Percentiles rank a stretch among this genome's conserved stretches.
Evolutionary conservation across 2,329 filamentous ascomycete genomes (phyloP).

Genomic region (Penicillium sp.): DNA sequence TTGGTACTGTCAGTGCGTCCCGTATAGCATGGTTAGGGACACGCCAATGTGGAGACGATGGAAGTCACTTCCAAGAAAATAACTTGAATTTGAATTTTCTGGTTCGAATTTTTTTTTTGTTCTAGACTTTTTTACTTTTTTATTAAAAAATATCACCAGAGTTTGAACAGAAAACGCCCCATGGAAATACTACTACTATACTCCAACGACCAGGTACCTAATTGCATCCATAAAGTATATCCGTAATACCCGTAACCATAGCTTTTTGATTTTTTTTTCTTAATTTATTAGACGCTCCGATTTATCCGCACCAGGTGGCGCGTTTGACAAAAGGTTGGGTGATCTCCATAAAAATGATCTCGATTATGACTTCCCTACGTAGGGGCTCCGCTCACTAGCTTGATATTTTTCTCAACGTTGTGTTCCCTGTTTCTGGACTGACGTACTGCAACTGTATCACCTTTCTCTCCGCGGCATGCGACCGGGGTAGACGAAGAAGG

Average conservation of each 20-base stretch:
- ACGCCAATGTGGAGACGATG: slow-evolving; percentile 13
- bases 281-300: neutral
- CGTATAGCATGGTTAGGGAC: slow-evolving; percentile 16
- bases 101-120: neutral
- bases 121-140: neutral
- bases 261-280: no score
- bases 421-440: slow-evolving; percentile 24
- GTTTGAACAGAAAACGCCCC: neutral
- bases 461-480: neutral
- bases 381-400: slow-evolving; percentile 4
- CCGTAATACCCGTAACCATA: no score
- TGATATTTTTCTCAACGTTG: slow-evolving; percentile 7
- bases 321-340: neutral
- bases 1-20: slow-evolving; percentile 25
- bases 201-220: neutral
- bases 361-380: neutral
- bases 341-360: neutral
- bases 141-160: neutral
- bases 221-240: no score
- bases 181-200: neutral
- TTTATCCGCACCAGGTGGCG: slow-evolving; percentile 3
- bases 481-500: neutral
- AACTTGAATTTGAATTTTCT: slow-evolving; percentile 2
- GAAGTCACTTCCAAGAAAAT: slow-evolving; percentile 7
- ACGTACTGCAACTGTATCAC: slow-evolving; percentile 21